Base-by-base conservation (phyloP, 805 yeast species). In the Metschnikowia peoriensis region DNA sequence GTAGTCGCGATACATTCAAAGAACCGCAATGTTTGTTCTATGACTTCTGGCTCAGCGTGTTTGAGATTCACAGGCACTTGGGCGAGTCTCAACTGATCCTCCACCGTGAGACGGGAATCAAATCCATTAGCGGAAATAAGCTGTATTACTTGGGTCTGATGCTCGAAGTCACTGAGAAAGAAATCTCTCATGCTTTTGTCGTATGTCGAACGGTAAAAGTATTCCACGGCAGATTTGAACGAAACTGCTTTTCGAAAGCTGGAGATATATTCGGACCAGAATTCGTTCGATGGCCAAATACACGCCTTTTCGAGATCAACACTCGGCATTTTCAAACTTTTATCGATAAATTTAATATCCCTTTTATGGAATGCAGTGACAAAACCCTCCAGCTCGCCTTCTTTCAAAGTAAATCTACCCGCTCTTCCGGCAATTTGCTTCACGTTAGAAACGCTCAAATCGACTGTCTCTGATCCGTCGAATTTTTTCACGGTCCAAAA, bases 371-470 rank as follows among this genome's bases (percentile, higher is more conserved):
- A 71, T 0, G 91, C 83, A 0, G 86, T 77, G 1, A 88, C 84
- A 58, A 75, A 66, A 2, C 80, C 80, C 48, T 70, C 76, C 70
- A 65, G 70, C 46, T 70, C 68, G 6, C 73, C 75, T 10, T 59
- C 58, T 32, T 60, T 63, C 37, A 59, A 43, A 6, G 67, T 79
- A 61, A 73, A 94, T 55, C 99, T 72, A 1, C 99, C 99, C 0
- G 99, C 99, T 56, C 99, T 77, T 1, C 99, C 99, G 4, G 94
- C 97, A 55, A 94, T 93, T 66, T 94, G 99, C 66, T 91, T 92
- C 29, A 86, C 79, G 51, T 85, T 84, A 0, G 97, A 86, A 4
- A 79, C 69, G 0, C 87, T 73, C 32, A 94, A 66, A 1, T 65
- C 65, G 8, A 67, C 68, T 53, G 75, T 69, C 14, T 66, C 69